A percentile compares a stretch with the other conserved stretches of the same genome.
Evolutionary conservation across 495 filamentous ascomycete species (phyloP).

Genomic region (Podospora fimiseda): DNA sequence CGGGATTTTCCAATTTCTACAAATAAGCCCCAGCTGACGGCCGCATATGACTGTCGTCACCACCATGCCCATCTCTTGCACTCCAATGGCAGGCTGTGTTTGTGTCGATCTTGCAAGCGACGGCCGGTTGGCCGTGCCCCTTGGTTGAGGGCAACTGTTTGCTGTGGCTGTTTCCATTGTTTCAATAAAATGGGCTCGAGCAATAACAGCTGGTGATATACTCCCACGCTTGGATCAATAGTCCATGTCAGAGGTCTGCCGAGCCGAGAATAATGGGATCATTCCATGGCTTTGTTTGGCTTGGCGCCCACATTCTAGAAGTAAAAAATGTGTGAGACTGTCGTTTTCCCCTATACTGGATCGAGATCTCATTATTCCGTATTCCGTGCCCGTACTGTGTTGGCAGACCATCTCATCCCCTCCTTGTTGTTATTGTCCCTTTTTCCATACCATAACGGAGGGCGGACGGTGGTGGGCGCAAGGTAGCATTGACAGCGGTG

Average conservation of each 20-base stretch:
- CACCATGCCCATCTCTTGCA: neutral
- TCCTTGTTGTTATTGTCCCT: no score
- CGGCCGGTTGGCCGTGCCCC: neutral
- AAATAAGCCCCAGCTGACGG: neutral
- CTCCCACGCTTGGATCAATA: neutral
- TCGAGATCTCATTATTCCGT: slow-evolving; percentile 18
- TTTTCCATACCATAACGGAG: no score
- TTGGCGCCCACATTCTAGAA: slow-evolving; percentile 22
- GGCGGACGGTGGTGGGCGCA: no score
- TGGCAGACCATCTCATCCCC: neutral
- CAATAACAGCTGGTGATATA: neutral
- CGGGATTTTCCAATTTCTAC: neutral
- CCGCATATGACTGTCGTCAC: no score
- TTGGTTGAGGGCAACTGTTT: neutral
- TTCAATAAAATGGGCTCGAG: neutral
- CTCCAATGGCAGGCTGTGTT: neutral
- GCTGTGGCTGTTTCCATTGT: neutral
- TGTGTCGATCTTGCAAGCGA: neutral
- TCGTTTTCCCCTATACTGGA: slow-evolving; percentile 13
- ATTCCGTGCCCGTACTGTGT: neutral
- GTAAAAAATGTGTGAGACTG: slow-evolving; percentile 11
- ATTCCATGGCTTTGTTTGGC: slow-evolving; percentile 1
- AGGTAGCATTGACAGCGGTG: no score
- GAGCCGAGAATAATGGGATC: neutral
- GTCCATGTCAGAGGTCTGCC: neutral